Evolutionary conservation across 1,284 basidiomycete genomes (phyloP), one percentile per base, ranked within the genome.

Genomic region (Leccinum subspadiceum): DNA sequence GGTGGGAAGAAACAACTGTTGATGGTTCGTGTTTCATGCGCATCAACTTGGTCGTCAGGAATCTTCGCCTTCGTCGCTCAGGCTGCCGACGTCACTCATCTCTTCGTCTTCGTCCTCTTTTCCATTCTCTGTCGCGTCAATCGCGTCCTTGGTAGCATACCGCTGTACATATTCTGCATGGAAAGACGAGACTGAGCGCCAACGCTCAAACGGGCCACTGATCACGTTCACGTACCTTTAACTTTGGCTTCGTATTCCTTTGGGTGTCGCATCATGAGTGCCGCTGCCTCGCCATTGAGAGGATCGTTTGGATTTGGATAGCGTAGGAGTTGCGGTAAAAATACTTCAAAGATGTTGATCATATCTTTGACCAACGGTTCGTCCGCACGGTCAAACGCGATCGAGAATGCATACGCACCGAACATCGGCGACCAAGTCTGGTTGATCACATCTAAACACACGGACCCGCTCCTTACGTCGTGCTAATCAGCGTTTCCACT

Each of bases 361-460:
- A 98, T 95, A 78, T 98, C 96, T 96, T 33, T 69, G 51, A 46
- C 26, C 26, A 39, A 39, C 48, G 17, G 53, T 56, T 66, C 51
- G 61, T 48, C 52, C 44, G 8, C 49, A 52, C 33, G 13, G 55
- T 60, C 48, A 31, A 33, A 63, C 62, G 15, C 50, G 35, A 54
- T 20, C 12, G 2, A 54, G 46, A 54, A 35, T 24, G 13, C 26
- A 56, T 41, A 74, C 74, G 60, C 74, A 94, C 94, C 94, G 74
- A 96, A 98, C 96, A 98, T 98, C 2, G 95, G 96, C 35, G 95
- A 97, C 96, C 95, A 98, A n/a, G 95, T 97, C 78, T 96, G 94
- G 74, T 97, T 97, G 75, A 97, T 97, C 35, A 97, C 95, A 77
- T 97, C 95, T 66, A 98, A 79, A 76, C 95, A 98, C 49, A 98